Evolutionary conservation across 2,329 filamentous ascomycete species (phyloP).

Genomic region (Colletotrichum sp.): DNA sequence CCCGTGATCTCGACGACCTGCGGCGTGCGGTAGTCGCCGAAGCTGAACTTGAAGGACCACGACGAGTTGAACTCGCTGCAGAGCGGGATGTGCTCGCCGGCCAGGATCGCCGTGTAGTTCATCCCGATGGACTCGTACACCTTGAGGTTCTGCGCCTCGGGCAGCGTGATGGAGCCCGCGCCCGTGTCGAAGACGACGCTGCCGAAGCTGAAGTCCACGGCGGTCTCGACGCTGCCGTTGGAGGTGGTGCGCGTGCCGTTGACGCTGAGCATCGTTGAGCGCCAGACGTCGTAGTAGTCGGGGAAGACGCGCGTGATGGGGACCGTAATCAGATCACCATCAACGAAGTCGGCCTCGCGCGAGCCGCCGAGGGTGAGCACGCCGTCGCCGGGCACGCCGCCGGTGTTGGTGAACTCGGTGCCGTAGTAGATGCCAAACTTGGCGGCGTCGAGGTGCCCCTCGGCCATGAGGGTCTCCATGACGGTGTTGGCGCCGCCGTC

Average conservation of each 20-base stretch:
- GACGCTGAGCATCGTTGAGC: conserved; percentile 24
- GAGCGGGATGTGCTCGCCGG: conserved; percentile 30
- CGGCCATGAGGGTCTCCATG: conserved; percentile 35
- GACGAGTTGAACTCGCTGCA: conserved; percentile 40
- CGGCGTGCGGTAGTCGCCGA: conserved; percentile 10
- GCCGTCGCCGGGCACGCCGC: conserved; percentile 21
- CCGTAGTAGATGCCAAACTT: conserved; percentile 37
- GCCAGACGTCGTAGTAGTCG: conserved; percentile 37
- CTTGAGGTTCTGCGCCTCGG: conserved; percentile 24
- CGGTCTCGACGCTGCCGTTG: background rate
- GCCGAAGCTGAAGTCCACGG: background rate
- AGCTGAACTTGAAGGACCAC: conserved; percentile 37
- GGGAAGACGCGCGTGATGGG: conserved; percentile 14
- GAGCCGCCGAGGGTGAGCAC: conserved; percentile 37
- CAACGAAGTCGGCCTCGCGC: conserved; percentile 31
- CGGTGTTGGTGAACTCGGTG: conserved; percentile 18
- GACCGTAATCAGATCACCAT: conserved; percentile 19
- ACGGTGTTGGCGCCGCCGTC: conserved; percentile 33
- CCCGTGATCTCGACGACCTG: conserved; percentile 32
- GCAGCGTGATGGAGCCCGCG: conserved; percentile 30
- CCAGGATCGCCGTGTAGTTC: conserved; percentile 37
- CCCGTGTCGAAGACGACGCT: conserved; percentile 38
- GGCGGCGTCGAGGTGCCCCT: conserved; percentile 32
- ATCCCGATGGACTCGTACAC: conserved; percentile 39
- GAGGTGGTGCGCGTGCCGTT: conserved; percentile 13